Base-by-base conservation (phyloP, 208 protist species). In the Strigomonas oncopelti region DNA sequence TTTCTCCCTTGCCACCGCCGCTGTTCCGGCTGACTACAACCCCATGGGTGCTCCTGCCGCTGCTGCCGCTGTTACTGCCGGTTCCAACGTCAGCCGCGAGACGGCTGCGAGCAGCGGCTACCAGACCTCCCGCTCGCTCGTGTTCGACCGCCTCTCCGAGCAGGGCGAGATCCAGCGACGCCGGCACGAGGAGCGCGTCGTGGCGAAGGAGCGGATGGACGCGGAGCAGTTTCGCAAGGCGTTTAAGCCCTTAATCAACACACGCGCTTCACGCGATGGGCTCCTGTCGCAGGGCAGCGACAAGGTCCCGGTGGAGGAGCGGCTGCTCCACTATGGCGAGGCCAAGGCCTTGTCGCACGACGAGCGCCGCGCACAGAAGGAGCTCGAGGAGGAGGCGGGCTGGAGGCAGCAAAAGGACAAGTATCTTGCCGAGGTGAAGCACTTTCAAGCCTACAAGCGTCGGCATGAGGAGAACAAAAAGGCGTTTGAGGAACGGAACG, bases 251-350 rank as follows among this genome's bases (percentile, higher is more conserved):
- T 63, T 58, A 2, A 83, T 94, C 22, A 89, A 93, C 65, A 55
- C 27, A 11, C 24, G 31, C 18, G 63, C 65, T 0, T 64, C 74
- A 3, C 22, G 73, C 4, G 52, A 74, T 13, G 61, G 29, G 0
- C 45, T 74, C 31, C 24, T 36, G 48, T 45, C 76, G 8, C 38
- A 58, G 22, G 63, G 72, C 34, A 56, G 65, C 0, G 38, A 77
- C 28, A 64, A 65, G n/a, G 60, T 84, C 22, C 78, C 84, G 5
- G 89, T 94, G 20, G 85, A 91, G 60, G 84, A 89, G 45, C 78
- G 89, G 14, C 73, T 94, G 5, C 75, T 92, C 0, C 77, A 90
- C 67, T 94, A 92, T 65, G 89, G 89, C n/a, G 69, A 80, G 28
- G 63, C 67, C 0, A 70, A 92, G 7, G 75, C 72, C 27, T 32